phyloP scores from a whole-genome alignment of 495 filamentous ascomycete genomes.

The Tuber magnatum region DNA sequence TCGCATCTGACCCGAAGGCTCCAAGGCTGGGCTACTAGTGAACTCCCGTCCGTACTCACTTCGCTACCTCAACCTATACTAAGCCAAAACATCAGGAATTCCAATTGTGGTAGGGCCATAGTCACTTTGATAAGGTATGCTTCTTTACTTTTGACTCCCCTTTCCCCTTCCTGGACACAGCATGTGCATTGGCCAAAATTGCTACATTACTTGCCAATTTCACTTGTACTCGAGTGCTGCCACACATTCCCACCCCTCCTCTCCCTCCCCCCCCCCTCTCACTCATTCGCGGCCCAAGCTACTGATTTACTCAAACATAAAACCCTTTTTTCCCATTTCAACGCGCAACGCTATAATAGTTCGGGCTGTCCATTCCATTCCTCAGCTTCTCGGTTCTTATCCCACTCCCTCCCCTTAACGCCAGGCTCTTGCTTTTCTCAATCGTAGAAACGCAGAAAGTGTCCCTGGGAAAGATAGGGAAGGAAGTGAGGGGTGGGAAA shows the following conservation, averaged over 20 bases:
- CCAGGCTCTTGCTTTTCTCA: neutral
- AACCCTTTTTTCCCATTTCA: neutral
- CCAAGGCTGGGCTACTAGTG: neutral
- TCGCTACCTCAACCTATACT: neutral
- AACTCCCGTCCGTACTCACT: neutral
- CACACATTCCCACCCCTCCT: neutral
- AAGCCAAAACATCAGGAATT: neutral
- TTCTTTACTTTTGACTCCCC: neutral
- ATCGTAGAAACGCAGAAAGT: neutral
- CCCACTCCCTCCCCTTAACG: neutral
- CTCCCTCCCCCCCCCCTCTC: neutral
- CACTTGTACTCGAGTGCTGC: neutral
- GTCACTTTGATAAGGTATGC: neutral
- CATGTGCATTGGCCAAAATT: neutral
- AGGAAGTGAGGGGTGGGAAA: neutral
- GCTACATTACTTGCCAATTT: neutral
- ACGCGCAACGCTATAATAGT: neutral
- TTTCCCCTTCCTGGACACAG: neutral
- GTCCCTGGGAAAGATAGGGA: neutral
- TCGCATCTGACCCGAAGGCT: neutral
- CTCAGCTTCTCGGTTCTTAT: neutral
- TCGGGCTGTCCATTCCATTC: neutral
- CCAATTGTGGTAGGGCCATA: neutral
- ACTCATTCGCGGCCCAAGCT: neutral
- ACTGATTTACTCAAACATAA: neutral